phyloP scores from a whole-genome alignment of 768 basidiomycete genomes.

The Boletus pseudo-olivaceus region DNA sequence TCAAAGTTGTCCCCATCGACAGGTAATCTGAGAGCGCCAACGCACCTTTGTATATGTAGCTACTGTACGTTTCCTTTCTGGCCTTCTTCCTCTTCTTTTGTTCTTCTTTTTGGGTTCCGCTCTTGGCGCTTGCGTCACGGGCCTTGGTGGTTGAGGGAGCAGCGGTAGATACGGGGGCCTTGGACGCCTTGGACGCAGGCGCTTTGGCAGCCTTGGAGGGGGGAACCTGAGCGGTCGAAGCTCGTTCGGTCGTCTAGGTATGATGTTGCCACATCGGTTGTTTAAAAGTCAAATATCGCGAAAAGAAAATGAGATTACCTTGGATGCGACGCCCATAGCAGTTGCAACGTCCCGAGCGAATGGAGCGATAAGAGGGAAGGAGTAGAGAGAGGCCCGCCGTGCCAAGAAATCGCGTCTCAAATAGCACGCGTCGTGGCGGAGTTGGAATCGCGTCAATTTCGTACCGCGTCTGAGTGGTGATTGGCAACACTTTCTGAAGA shows the following conservation, averaged over 20 bases:
- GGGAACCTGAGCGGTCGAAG: slow-evolving; percentile 16
- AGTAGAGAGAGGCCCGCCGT: background rate
- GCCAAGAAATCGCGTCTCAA: background rate
- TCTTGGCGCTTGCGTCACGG: slow-evolving; percentile 28
- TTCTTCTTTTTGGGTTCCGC: slow-evolving; percentile 29
- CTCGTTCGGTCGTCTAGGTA: background rate
- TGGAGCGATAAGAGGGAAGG: background rate
- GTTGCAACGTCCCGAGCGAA: background rate
- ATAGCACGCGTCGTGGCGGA: slow-evolving; percentile 19
- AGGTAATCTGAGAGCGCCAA: background rate
- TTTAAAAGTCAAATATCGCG: background rate
- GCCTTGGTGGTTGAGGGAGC: slow-evolving; percentile 26
- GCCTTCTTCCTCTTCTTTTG: slow-evolving; percentile 55
- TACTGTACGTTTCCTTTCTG: slow-evolving; percentile 57
- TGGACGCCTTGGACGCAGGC: slow-evolving; percentile 45
- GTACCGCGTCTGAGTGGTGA: too few species aligned
- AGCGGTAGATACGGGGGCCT: slow-evolving; percentile 47
- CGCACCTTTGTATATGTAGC: slow-evolving; percentile 63
- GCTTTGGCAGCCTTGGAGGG: slow-evolving; percentile 31
- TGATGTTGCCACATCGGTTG: background rate
- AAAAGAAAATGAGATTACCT: background rate
- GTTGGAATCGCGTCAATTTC: background rate
- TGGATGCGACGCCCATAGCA: background rate
- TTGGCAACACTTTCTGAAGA: too few species aligned
- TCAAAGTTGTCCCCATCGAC: background rate